Conservation (phyloP, 2,329 filamentous ascomycete genomes). For the Cordyceps javanica region DNA sequence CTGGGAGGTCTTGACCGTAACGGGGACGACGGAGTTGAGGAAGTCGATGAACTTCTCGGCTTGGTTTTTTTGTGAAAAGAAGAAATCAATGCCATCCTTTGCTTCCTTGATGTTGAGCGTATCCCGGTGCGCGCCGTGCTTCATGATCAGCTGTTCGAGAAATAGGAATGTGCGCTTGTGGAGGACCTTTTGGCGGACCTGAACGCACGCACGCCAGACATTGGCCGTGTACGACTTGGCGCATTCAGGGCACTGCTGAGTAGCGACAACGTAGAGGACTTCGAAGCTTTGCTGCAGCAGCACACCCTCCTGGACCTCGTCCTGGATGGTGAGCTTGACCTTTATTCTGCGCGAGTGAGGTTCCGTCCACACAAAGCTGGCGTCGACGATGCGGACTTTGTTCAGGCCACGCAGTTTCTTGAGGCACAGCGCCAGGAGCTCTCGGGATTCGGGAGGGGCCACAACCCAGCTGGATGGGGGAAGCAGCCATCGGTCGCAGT, state of each 20-base stretch:
- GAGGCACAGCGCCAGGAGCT: conserved; percentile 86
- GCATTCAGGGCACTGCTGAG: conserved; percentile 92
- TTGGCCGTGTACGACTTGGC: conserved; percentile 95
- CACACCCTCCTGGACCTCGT: conserved; percentile 55
- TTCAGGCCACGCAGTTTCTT: conserved; percentile 79
- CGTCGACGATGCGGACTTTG: conserved; percentile 92
- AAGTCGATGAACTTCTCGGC: conserved; percentile 92
- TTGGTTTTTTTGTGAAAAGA: conserved; percentile 81
- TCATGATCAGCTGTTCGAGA: conserved; percentile 92
- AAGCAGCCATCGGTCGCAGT: conserved; percentile 90
- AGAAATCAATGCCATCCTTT: conserved; percentile 94
- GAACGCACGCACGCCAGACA: conserved; percentile 88
- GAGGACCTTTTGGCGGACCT: conserved; percentile 92
- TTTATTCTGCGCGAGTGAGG: conserved; percentile 89
- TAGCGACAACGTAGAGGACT: conserved; percentile 83
- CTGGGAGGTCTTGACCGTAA: conserved; percentile 67
- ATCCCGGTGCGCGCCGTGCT: conserved; percentile 84
- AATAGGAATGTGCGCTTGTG: conserved; percentile 74
- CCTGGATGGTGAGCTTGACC: conserved; percentile 92
- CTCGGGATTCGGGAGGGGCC: conserved; percentile 79
- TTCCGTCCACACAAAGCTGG: conserved; percentile 96
- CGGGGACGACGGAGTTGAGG: conserved; percentile 72
- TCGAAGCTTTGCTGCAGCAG: conserved; percentile 90
- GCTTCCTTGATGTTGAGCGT: conserved; percentile 98
- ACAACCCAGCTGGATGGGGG: conserved; percentile 83